Evolutionary conservation across 2,329 filamentous ascomycete genomes (phyloP), one percentile per base, ranked within the genome.

Genomic region (Hypoxylon rubiginosum): DNA sequence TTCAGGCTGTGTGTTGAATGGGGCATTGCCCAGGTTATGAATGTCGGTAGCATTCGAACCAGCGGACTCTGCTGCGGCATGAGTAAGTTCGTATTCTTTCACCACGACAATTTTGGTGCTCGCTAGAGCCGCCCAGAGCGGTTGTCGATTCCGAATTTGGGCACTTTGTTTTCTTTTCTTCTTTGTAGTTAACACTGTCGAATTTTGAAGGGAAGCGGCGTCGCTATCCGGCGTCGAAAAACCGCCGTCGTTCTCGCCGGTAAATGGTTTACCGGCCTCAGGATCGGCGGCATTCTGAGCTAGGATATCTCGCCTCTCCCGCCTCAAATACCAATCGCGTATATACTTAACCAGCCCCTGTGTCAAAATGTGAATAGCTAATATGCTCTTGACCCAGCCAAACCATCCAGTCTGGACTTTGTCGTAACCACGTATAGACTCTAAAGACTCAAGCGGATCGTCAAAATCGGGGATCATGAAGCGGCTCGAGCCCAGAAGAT

Each of bases 51-150:
- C 89, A 76, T 92, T 91, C 71, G 91, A 90, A 74, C 91, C 91
- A 32, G 87, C 88, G 54, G 90, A 91, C 80, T 94, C 92, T 59
- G 88, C 88, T 65, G 91, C 87, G 62, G 90, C 89, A 77, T 92
- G 90, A 71, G 92, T 95, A 77, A 97, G 88, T 80, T 94, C 91
- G 73, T 93, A 92, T 80, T 94, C 94, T 82, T 97, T 96, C 76
- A 97, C 90, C 81, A 97, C 93, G 73, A 96, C 95, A 77, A 97
- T 94, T 85, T 97, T 97, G 76, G 94, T 97, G 81, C 93, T 97
- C 55, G 94, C 94, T 73, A 97, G 87, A 51, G 94, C 94, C 69
- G 94, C 93, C 94, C 94, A 97, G 70, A 97, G 88, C 52, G 94
- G 94, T 81, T 97, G 94, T 76, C 93, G 90, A 78, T 93, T 92